Base-by-base conservation (phyloP, 2,329 filamentous ascomycete species). In the Diaporthe citri region DNA sequence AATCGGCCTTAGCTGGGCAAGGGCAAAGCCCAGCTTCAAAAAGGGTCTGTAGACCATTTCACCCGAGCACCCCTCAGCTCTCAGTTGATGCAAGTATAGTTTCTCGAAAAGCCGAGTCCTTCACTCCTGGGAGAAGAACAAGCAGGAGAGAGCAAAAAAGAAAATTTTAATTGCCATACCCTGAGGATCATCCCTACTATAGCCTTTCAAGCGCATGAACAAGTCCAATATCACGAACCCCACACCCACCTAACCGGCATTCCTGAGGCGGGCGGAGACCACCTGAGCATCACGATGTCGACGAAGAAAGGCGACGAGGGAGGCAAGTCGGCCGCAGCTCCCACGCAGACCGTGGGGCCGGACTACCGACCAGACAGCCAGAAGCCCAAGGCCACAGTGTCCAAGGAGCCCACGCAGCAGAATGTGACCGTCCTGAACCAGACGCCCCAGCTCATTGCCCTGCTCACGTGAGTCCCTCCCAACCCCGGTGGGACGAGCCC, bases 381-480 rank as follows among this genome's bases (percentile, higher is more conserved):
- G 83, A 97, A 96, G 82, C 95, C 95, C 55, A 93, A 90, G 74
- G 95, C 95, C 17, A 98, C 96, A 3, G 93, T 98, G 56, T 99
- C 97, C 17, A 96, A 92, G 74, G 90, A 91, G 76, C 92, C 98
- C 52, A 86, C 91, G 59, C 93, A 95, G 81, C 93, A 95, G 77
- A 98, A 97, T 87, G 95, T 99, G 78, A 93, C 95, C 82, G 93
- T 97, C 78, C 88, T 99, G 60, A 91, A 94, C 41, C 97, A 98
- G 86, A 98, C 97, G 15, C 96, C 97, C 66, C 97, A 99, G 88
- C 90, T 99, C 78, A 99, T 99, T 86, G 96, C 97, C 78, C 90
- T 99, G 78, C 90, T 99, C 85, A 98, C 97, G 97, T 98, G 92
- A 89, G 95, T 91, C 39, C 52, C 71, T 43, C 31, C 28, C 67